Percentiles rank a stretch among this genome's conserved stretches.
phyloP scores from a whole-genome alignment of 164 flowering plant genomes.

The Protea cynaroides region DNA sequence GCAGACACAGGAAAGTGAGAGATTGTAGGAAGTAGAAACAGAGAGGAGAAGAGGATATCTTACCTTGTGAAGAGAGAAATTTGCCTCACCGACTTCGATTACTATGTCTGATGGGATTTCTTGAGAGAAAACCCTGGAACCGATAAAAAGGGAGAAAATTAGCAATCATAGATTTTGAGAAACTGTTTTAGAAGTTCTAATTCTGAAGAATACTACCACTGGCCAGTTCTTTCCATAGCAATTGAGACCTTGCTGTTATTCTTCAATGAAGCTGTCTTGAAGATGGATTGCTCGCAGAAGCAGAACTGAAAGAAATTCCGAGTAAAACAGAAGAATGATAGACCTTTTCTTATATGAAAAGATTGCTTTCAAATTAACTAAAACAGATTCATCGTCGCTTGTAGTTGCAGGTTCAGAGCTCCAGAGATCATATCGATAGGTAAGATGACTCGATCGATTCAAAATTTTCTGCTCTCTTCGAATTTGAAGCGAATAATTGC shows the following conservation, averaged over 20 bases:
- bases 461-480: no score
- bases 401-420: no score
- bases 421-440: no score
- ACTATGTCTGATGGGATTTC: constrained; percentile 82
- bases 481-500: no score
- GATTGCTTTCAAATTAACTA: background rate
- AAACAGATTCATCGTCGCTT: no score
- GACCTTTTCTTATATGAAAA: background rate
- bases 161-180: background rate
- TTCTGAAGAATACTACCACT: constrained; percentile 38
- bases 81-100: constrained; percentile 64
- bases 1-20: background rate
- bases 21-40: no score
- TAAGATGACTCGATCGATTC: no score
- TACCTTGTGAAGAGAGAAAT: constrained; percentile 89
- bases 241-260: constrained; percentile 36
- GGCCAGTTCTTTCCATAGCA: constrained; percentile 89
- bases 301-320: no score
- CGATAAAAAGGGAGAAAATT: background rate
- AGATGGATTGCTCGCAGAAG: background rate
- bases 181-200: no score
- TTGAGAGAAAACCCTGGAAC: constrained; percentile 84
- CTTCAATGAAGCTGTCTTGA: constrained; percentile 25
- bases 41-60: background rate
- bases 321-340: no score